Percentiles rank a stretch among this genome's conserved stretches.
These are phyloP conservation scores for Globisporangium perplexum DNA, from an alignment of 352 stramenopile species.

Conservation along the genomic window DNA sequence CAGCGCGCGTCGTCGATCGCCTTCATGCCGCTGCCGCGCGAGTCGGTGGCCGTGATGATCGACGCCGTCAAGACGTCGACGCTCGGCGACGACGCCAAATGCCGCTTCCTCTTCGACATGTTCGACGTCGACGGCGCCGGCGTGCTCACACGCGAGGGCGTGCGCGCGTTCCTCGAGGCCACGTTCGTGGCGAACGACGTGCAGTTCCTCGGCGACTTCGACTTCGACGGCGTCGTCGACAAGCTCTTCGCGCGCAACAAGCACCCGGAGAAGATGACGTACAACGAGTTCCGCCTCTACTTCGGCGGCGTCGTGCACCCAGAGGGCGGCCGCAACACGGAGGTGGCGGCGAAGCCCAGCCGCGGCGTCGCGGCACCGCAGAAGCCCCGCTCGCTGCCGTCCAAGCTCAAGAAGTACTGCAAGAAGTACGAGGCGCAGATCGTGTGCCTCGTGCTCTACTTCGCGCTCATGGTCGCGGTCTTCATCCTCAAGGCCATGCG, in stretches of 20 bases:
- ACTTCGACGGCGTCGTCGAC: slow-evolving; percentile 39
- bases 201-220: slow-evolving; percentile 41
- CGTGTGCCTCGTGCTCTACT: slow-evolving; percentile 42
- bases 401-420: slow-evolving; percentile 26
- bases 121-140: slow-evolving; percentile 47
- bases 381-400: slow-evolving; percentile 10
- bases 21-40: slow-evolving; percentile 36
- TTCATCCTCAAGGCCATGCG: slow-evolving; percentile 41
- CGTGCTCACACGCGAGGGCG: slow-evolving; percentile 38
- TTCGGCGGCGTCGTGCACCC: slow-evolving; percentile 30
- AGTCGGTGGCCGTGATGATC: slow-evolving; percentile 51
- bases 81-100: slow-evolving; percentile 43
- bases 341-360: slow-evolving; percentile 2
- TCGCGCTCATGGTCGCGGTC: slow-evolving; percentile 29
- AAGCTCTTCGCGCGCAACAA: slow-evolving; percentile 42
- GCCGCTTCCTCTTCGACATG: slow-evolving; percentile 60
- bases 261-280: slow-evolving; percentile 43
- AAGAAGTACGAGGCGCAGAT: slow-evolving; percentile 47
- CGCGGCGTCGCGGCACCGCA: not conserved
- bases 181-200: slow-evolving; percentile 51
- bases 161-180: slow-evolving; percentile 51
- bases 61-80: slow-evolving; percentile 48
- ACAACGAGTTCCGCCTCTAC: slow-evolving; percentile 39
- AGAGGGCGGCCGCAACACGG: slow-evolving; percentile 19
- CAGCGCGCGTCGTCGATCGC: slow-evolving; percentile 14